Conservation (phyloP, 2,329 filamentous ascomycete species). For the Pyricularia pennisetigena region DNA sequence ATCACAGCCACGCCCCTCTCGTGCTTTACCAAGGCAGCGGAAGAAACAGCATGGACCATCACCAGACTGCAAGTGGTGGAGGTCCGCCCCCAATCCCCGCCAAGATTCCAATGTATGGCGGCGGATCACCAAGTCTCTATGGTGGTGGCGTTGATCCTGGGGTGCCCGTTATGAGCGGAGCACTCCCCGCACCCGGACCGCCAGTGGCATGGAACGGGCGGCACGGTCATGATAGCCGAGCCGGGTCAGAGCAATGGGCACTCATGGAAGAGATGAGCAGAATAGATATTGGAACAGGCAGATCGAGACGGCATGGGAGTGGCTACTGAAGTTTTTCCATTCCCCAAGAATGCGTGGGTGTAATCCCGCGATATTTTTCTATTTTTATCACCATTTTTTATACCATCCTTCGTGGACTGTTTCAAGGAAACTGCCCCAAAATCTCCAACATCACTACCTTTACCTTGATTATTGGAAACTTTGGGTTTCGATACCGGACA, state of each 20-base stretch:
- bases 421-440: not conserved
- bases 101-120: constrained; percentile 52
- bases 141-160: not conserved
- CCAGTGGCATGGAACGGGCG: constrained; percentile 5
- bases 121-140: constrained; percentile 26
- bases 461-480: not conserved
- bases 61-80: constrained; percentile 17
- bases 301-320: constrained; percentile 36
- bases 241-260: constrained; percentile 30
- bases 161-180: constrained; percentile 21
- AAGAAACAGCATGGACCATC: constrained; percentile 15
- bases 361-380: not conserved
- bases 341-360: not conserved
- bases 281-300: constrained; percentile 55
- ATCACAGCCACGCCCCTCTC: constrained; percentile 38
- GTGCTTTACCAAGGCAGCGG: constrained; percentile 18
- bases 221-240: constrained; percentile 29
- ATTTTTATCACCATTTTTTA: not conserved
- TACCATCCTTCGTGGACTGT: not conserved
- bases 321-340: constrained; percentile 4
- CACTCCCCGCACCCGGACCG: constrained; percentile 12
- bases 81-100: constrained; percentile 52
- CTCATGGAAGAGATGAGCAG: constrained; percentile 62
- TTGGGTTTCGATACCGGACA: not conserved
- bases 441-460: not conserved